Evolutionary conservation across 345 rosid species (phyloP).

Genomic region (Lepidium didymum): DNA sequence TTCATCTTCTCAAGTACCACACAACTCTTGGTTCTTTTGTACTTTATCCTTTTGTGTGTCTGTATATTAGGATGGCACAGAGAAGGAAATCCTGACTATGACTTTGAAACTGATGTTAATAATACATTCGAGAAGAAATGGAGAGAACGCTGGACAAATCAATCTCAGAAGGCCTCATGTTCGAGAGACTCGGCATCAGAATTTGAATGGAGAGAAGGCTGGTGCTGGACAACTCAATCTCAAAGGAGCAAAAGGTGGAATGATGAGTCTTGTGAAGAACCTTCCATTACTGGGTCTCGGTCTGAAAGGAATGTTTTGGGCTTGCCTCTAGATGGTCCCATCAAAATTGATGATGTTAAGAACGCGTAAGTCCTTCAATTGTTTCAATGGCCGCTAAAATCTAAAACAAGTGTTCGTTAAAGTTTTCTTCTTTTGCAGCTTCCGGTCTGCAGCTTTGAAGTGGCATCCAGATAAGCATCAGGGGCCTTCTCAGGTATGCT

Average conservation of each 20-base stretch:
- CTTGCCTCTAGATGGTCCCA: conserved; percentile 57
- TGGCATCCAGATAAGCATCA: conserved; percentile 97
- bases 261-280: conserved; percentile 31
- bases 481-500: conserved; percentile 58
- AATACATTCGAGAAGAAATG: conserved; percentile 7
- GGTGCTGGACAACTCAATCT: conserved; percentile 36
- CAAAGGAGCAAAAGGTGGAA: conserved; percentile 38
- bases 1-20: neutral
- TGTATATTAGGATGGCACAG: conserved; percentile 25
- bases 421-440: conserved; percentile 38
- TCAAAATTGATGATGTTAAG: conserved; percentile 71
- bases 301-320: conserved; percentile 61
- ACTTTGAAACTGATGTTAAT: conserved; percentile 4
- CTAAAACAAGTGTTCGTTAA: neutral
- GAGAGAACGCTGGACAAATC: conserved; percentile 2
- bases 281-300: conserved; percentile 37
- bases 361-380: conserved; percentile 47
- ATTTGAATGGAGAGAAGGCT: conserved; percentile 55
- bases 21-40: neutral
- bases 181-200: conserved; percentile 22
- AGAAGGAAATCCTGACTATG: conserved; percentile 11
- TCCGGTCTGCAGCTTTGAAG: conserved; percentile 61
- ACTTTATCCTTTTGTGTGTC: neutral
- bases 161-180: neutral
- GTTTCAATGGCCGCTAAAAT: neutral